Base-by-base conservation (phyloP, 1,284 basidiomycete genomes). In the Mycosarcoma mackinlayi region DNA sequence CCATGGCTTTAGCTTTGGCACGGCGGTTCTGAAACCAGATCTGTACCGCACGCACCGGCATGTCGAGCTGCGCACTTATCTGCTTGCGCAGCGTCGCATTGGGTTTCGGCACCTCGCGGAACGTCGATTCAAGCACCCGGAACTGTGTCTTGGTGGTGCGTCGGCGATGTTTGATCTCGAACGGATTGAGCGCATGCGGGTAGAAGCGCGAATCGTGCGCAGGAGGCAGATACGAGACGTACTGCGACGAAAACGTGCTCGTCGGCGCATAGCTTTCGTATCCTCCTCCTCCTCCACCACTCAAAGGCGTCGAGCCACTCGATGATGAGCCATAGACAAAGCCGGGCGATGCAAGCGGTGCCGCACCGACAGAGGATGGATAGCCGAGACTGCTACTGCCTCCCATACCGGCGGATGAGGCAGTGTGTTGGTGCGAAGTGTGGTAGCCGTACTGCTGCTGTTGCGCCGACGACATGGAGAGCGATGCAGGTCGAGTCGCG, bases 111-210 rank as follows among this genome's bases (percentile, higher is more conserved):
- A 65, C 63, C 31, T 75, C 75, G 24, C 62, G 57, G 35, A 79
- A 79, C 6, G 77, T 78, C 21, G 56, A 61, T 50, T 79, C 77
- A 21, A 79, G 61, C 39, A 76, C 66, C 3, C 62, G 55, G 42
- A 78, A 79, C 31, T 79, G 77, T n/a, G 58, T 50, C 67, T 77
- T 77, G 21, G 75, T 79, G 16, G 77, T 79, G 2, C 77, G 57
- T 8, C 77, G 44, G 11, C 77, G 67, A 38, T 79, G 77, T 48
- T 79, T 79, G 61, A 79, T 75, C 53, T 79, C 77, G 47, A 78
- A 76, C 5, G 76, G 76, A 30, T 75, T 76, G 37, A 70, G 55
- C 18, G n/a, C n/a, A n/a, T n/a, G n/a, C n/a, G 74, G 61, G 23
- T 68, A 72, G 42, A 61, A 59, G 25, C 62, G 54, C 18, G 49